Conservation (phyloP, 805 yeast species). For the Tetrapisispora iriomotensis region DNA sequence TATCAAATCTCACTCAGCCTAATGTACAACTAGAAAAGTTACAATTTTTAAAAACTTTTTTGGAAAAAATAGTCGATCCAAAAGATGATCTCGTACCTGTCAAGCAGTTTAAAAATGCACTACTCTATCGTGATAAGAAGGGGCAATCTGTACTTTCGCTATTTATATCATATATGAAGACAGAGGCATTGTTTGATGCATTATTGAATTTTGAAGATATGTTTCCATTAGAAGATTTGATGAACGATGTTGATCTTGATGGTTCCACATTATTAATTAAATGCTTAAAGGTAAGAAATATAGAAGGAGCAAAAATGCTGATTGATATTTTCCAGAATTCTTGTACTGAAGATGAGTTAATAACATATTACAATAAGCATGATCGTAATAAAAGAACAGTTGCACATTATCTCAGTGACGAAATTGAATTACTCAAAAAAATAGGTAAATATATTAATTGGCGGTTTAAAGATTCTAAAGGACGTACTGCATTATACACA, state of each 20-base stretch:
- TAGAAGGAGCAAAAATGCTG: conserved; percentile 38
- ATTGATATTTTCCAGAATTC: conserved; percentile 35
- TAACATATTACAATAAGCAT: conserved; percentile 36
- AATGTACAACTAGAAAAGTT: not conserved
- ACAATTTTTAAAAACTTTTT: not conserved
- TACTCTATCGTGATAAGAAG: conserved; percentile 34
- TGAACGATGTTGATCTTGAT: conserved; percentile 48
- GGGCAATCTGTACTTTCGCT: conserved; percentile 69
- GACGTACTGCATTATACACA: conserved; percentile 75
- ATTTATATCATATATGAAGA: conserved; percentile 44
- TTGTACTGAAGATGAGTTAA: conserved; percentile 38
- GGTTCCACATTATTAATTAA: conserved; percentile 49
- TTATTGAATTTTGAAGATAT: conserved; percentile 37
- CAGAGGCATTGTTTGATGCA: conserved; percentile 37
- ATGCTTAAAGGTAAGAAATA: conserved; percentile 49
- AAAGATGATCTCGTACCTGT: not conserved
- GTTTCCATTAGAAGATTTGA: conserved; percentile 56
- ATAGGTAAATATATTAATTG: conserved; percentile 61
- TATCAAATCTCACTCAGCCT: not conserved
- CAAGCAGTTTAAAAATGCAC: conserved; percentile 10
- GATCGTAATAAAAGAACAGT: conserved; percentile 51
- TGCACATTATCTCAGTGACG: conserved; percentile 66
- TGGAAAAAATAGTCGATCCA: not conserved
- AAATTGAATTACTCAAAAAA: conserved; percentile 38
- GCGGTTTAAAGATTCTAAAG: conserved; percentile 51